These are phyloP conservation scores for Harrya chromipes DNA, from an alignment of 768 basidiomycete genomes.

Conservation along the genomic window DNA sequence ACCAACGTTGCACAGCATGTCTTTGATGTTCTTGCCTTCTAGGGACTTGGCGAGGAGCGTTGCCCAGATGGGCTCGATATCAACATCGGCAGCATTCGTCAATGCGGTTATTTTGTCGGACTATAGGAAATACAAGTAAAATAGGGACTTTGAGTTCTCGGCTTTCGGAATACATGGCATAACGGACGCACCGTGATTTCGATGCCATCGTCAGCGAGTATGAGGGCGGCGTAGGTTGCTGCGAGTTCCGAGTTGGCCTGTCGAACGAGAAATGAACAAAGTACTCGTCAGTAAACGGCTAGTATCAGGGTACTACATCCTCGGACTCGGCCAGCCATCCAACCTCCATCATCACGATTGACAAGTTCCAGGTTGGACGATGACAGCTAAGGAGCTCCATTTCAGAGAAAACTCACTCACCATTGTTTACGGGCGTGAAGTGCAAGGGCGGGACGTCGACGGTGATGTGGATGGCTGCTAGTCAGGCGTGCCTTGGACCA, in stretches of 20 bases:
- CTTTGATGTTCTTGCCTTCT: constrained; percentile 97
- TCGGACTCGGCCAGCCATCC: constrained; percentile 14
- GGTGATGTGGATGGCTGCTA: constrained; percentile 9
- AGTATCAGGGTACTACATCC: constrained; percentile 9
- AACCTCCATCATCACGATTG: constrained; percentile 2
- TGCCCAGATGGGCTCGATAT: constrained; percentile 97
- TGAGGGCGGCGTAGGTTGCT: constrained; percentile 94
- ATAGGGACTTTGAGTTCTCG: background rate
- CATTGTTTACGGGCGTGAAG: constrained; percentile 19
- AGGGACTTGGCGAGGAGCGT: constrained; percentile 95
- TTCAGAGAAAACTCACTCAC: constrained; percentile 13
- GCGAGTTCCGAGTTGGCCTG: constrained; percentile 76
- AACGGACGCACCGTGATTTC: constrained; percentile 86
- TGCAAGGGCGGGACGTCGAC: constrained; percentile 11
- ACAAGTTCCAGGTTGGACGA: background rate
- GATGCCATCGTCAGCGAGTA: constrained; percentile 95
- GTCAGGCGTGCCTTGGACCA: background rate
- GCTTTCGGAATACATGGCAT: background rate
- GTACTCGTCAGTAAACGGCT: constrained; percentile 12
- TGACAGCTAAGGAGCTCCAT: background rate
- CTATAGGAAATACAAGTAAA: constrained; percentile 38
- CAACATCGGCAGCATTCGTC: constrained; percentile 77
- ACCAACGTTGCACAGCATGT: constrained; percentile 92
- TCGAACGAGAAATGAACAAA: background rate
- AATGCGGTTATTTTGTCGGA: constrained; percentile 90